Conservation (phyloP, 352 stramenopile genomes). For the Salisapilia sapeloensis region DNA sequence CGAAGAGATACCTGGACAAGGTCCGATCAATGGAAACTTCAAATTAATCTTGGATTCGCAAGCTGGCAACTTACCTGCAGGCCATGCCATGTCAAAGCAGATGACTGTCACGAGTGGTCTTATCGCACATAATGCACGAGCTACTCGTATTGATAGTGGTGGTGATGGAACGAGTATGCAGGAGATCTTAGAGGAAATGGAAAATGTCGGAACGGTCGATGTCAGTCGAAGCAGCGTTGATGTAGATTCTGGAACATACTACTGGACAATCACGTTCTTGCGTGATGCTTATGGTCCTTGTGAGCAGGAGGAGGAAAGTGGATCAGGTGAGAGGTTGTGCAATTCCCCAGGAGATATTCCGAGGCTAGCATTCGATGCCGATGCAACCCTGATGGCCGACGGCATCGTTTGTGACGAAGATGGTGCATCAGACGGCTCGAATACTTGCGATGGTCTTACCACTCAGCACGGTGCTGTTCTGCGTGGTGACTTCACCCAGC, state of each 20-base stretch:
- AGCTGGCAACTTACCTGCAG: too few species aligned
- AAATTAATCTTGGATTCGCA: constrained; percentile 78
- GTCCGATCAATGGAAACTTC: constrained; percentile 87
- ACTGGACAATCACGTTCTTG: constrained; percentile 92
- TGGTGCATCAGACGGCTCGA: too few species aligned
- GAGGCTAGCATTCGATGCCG: constrained; percentile 27
- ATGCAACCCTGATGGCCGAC: too few species aligned
- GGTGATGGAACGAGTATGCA: constrained; percentile 86
- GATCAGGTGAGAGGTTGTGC: constrained; percentile 45
- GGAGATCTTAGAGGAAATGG: constrained; percentile 89
- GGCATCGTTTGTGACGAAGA: too few species aligned
- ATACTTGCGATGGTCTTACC: constrained; percentile 4
- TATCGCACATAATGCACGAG: constrained; percentile 89
- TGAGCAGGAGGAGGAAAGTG: constrained; percentile 35
- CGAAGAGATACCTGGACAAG: constrained; percentile 18
- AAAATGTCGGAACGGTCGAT: constrained; percentile 87
- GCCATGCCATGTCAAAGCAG: constrained; percentile 69
- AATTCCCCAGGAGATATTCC: constrained; percentile 89
- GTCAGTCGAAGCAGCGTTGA: constrained; percentile 83
- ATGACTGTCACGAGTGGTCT: constrained; percentile 33
- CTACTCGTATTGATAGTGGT: constrained; percentile 74
- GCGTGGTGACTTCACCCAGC: constrained; percentile 76
- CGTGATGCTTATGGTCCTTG: constrained; percentile 57
- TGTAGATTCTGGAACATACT: constrained; percentile 81
- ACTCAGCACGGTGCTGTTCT: constrained; percentile 58